Base-by-base conservation (phyloP, 2,329 filamentous ascomycete genomes). In the Lomentospora prolificans region DNA sequence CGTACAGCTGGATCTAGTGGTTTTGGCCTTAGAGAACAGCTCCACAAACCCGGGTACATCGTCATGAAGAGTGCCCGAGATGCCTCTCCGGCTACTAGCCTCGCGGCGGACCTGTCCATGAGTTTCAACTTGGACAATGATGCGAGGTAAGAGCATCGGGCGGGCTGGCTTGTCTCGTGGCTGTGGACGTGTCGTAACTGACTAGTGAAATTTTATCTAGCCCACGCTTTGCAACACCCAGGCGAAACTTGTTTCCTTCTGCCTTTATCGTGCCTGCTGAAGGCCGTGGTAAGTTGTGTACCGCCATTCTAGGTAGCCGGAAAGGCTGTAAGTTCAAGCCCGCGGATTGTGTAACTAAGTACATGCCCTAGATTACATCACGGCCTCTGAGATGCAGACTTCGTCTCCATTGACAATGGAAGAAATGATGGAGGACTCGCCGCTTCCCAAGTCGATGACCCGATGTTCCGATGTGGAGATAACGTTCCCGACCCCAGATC, bases 91-190 rank as follows among this genome's bases (percentile, higher is more conserved):
- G 91, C 90, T 33, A 85, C 90, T 54, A 95, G 89, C 66, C 76
- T 99, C 63, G 92, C 91, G 44, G 91, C 90, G 59, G 94, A 99
- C 72, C 79, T 97, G 64, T 96, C 91, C 57, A 90, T 96, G 68
- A 99, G 97, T 75, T 95, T 97, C 69, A 88, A 92, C 68, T 88
- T 97, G 69, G 91, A 96, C 71, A 90, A 73, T 59, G 78, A 82
- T 56, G 70, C 87, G 66, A 96, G 91, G 92, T 96, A 31, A 46
- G 44, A 17, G 52, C n/a, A 77, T 63, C 80, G 74, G 58, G 59
- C 60, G 60, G 55, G 28, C 55, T 19, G 28, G 6, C 25, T 50
- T 4, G 8, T 19, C 27, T 22, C n/a, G 3, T 12, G 4, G 31
- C 9, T 12, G 7, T 19, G 36, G 4, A 4, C 36, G 3, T 14